Evolutionary conservation across 129 eudicot species (phyloP).

Genomic region (Centella asiatica): DNA sequence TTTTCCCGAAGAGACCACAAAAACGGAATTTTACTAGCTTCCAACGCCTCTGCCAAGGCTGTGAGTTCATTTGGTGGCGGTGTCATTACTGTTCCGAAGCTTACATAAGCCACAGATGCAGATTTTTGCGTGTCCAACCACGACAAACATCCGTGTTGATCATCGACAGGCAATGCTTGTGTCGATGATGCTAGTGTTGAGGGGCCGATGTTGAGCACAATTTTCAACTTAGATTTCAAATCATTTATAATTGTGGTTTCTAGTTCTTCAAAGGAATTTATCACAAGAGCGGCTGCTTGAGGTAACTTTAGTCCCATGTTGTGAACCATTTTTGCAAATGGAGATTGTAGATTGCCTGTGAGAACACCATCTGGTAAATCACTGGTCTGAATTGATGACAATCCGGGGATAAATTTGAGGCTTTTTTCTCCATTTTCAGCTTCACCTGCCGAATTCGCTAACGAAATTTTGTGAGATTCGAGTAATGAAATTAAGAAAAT

Average conservation of each 20-base stretch:
- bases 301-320: constrained; percentile 33
- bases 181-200: constrained; percentile 26
- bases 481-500: neutral
- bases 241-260: constrained; percentile 38
- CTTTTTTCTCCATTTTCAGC: constrained; percentile 20
- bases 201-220: constrained; percentile 49
- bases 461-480: neutral
- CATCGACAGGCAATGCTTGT: neutral
- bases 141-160: constrained; percentile 35
- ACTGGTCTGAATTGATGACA: constrained; percentile 17
- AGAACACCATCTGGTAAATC: constrained; percentile 47
- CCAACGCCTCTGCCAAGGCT: constrained; percentile 55
- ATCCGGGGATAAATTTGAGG: constrained; percentile 41
- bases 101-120: constrained; percentile 44
- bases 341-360: constrained; percentile 29
- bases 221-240: constrained; percentile 28
- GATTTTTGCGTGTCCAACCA: constrained; percentile 41
- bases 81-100: constrained; percentile 40
- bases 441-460: constrained; percentile 3
- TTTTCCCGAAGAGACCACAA: constrained; percentile 48
- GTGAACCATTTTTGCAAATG: constrained; percentile 35
- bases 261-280: constrained; percentile 21
- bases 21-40: constrained; percentile 31
- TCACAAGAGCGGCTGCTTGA: neutral
- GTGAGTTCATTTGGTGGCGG: constrained; percentile 49